These are phyloP conservation scores for Sporothrix luriei DNA, from an alignment of 2,329 filamentous ascomycete genomes.

Conservation along the genomic window DNA sequence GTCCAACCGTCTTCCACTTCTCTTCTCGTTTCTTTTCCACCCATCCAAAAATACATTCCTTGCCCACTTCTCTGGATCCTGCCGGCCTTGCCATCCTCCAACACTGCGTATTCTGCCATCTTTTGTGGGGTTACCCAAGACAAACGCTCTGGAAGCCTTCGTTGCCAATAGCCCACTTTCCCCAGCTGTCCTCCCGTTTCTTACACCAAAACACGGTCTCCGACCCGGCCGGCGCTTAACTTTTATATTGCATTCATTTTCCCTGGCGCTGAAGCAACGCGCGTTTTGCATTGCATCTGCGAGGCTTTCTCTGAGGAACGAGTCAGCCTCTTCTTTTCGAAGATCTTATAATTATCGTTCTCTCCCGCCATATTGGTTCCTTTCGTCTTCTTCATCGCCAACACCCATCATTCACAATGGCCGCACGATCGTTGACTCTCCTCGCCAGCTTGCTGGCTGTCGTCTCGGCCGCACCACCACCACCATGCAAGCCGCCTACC, in stretches of 20 bases:
- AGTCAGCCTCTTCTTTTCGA: background rate
- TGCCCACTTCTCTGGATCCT: slow-evolving; percentile 12
- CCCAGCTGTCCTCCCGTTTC: slow-evolving; percentile 22
- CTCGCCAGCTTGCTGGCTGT: slow-evolving; percentile 34
- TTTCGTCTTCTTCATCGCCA: slow-evolving; percentile 14
- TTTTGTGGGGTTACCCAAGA: slow-evolving; percentile 27
- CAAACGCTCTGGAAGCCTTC: slow-evolving; percentile 27
- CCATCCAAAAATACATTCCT: slow-evolving; percentile 25
- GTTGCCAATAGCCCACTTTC: slow-evolving; percentile 25
- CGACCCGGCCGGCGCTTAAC: slow-evolving; percentile 30
- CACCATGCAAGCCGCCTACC: slow-evolving; percentile 34
- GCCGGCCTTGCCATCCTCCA: slow-evolving; percentile 21
- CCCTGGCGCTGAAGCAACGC: slow-evolving; percentile 16
- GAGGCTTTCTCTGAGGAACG: background rate
- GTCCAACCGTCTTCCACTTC: background rate
- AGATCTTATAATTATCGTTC: slow-evolving; percentile 15
- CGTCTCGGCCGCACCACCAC: slow-evolving; percentile 34
- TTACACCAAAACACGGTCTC: slow-evolving; percentile 26
- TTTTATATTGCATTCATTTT: slow-evolving; percentile 31
- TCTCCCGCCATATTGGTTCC: background rate
- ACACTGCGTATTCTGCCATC: background rate
- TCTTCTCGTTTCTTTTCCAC: background rate
- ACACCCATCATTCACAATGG: slow-evolving; percentile 27
- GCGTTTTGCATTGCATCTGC: background rate
- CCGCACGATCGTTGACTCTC: slow-evolving; percentile 29